phyloP scores from a whole-genome alignment of 257 asterid genomes.

The Solanum paucissectum region DNA sequence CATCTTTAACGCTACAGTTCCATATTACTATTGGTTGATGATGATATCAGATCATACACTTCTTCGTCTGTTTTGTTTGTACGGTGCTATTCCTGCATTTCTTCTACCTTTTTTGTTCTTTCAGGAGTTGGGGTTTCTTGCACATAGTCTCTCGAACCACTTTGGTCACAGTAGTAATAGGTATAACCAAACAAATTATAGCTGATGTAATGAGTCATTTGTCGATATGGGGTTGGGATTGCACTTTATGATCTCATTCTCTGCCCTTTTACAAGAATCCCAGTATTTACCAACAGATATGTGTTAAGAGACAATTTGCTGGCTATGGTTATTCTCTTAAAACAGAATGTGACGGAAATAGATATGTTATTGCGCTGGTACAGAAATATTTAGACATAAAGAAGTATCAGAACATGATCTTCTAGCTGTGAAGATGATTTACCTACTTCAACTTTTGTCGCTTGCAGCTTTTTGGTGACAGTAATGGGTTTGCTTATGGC shows the following conservation, averaged over 20 bases:
- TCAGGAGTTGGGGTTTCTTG: background rate
- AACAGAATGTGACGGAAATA: background rate
- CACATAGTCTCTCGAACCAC: background rate
- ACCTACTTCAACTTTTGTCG: background rate
- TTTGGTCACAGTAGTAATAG: background rate
- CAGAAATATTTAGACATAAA: background rate
- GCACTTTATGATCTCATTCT: background rate
- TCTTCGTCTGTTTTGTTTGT: background rate
- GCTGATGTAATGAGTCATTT: background rate
- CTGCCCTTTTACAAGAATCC: background rate
- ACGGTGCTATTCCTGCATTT: background rate
- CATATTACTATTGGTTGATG: background rate
- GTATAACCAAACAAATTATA: background rate
- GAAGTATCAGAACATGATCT: background rate
- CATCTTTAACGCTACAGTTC: background rate
- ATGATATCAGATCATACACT: background rate
- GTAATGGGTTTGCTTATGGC: slow-evolving; percentile 86
- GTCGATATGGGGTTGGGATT: background rate
- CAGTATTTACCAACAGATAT: background rate
- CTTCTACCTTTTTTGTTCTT: background rate
- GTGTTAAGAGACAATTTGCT: background rate
- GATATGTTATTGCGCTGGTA: background rate
- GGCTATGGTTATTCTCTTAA: background rate
- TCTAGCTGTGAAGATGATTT: background rate
- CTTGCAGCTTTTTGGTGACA: slow-evolving; percentile 73